Evolutionary conservation across 495 filamentous ascomycete species (phyloP), one percentile per base, ranked within the genome.

Genomic region (Monascus purpureus): DNA sequence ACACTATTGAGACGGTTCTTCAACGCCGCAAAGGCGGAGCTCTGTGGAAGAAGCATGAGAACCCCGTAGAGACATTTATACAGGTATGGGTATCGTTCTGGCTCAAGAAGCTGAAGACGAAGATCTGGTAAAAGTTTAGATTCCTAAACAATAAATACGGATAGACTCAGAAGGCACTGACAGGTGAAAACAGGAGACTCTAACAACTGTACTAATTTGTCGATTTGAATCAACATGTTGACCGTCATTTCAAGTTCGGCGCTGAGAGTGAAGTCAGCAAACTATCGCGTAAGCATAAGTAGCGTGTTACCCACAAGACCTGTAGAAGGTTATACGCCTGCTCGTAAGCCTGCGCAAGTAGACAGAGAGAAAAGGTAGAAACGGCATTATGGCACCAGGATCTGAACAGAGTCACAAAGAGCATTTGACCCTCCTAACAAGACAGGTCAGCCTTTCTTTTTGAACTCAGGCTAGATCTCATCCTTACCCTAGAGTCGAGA

Each of bases 381-480:
- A 99, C 92, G 6, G 92, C 85, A 51, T 99, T 99, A 51, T 96
- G 88, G 50, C 92, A 99, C 92, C 92, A 99, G 9, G 86, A 88
- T 27, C 83, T 70, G 52, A 99, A 99, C 2, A 99, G 65, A 2
- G 85, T 73, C 26, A 93, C 81, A 47, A 99, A 99, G 53, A 99
- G 88, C 8, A 73, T 76, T 65, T 96, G 92, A 0, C 87, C 87
- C 40, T 96, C 92, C 74, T 86, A n/a, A 45, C 12, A 31, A 32
- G 24, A 33, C 20, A 9, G 36, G 36, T 54, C 28, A 49, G 39
- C 31, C 15, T 28, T 15, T 11, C 6, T 30, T 14, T 6, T 19
- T 1, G 3, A 16, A 12, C 17, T 13, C 8, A 23, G 15, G 3
- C 8, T 17, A 7, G 14, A 27, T 17, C n/a, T 13, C 19, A 13